A percentile compares a stretch with the other conserved stretches of the same genome.
Evolutionary conservation across 495 filamentous ascomycete genomes (phyloP).

Genomic region (Cudoniella acicularis): DNA sequence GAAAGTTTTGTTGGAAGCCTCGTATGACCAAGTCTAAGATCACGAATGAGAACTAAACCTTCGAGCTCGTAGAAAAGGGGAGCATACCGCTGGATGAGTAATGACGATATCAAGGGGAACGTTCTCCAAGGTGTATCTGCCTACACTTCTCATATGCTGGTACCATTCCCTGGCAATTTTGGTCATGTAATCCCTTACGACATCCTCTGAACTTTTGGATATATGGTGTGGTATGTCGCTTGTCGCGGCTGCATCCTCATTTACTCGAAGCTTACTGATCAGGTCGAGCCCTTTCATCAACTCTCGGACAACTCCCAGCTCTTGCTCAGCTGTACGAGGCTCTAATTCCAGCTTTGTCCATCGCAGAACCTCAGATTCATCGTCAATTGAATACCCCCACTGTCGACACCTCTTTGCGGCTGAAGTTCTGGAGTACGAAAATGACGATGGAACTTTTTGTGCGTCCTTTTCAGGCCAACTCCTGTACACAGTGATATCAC

Average conservation of each 20-base stretch:
- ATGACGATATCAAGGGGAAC: slow-evolving; percentile 31
- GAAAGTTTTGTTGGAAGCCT: slow-evolving; percentile 31
- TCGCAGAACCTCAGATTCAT: slow-evolving; percentile 27
- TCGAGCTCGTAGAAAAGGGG: no score
- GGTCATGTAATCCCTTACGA: slow-evolving; percentile 31
- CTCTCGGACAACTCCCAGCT: background rate
- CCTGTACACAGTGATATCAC: slow-evolving; percentile 25
- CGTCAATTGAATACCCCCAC: slow-evolving; percentile 34
- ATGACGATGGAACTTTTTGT: slow-evolving; percentile 30
- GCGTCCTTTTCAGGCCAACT: slow-evolving; percentile 22
- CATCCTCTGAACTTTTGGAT: slow-evolving; percentile 29
- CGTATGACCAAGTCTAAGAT: slow-evolving; percentile 29
- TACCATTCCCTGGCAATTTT: slow-evolving; percentile 25
- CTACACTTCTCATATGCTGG: background rate
- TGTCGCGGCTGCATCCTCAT: background rate
- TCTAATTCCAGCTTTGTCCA: slow-evolving; percentile 34
- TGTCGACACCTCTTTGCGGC: slow-evolving; percentile 17
- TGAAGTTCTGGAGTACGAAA: slow-evolving; percentile 28
- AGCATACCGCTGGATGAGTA: slow-evolving; percentile 34
- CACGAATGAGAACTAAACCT: background rate
- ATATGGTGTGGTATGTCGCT: slow-evolving; percentile 30
- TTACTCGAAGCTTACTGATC: background rate
- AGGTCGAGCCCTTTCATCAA: background rate
- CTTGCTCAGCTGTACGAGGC: slow-evolving; percentile 1
- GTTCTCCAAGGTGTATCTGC: slow-evolving; percentile 14